These are phyloP conservation scores for Diplodia scrobiculata DNA, from an alignment of 2,329 filamentous ascomycete species.

Conservation along the genomic window DNA sequence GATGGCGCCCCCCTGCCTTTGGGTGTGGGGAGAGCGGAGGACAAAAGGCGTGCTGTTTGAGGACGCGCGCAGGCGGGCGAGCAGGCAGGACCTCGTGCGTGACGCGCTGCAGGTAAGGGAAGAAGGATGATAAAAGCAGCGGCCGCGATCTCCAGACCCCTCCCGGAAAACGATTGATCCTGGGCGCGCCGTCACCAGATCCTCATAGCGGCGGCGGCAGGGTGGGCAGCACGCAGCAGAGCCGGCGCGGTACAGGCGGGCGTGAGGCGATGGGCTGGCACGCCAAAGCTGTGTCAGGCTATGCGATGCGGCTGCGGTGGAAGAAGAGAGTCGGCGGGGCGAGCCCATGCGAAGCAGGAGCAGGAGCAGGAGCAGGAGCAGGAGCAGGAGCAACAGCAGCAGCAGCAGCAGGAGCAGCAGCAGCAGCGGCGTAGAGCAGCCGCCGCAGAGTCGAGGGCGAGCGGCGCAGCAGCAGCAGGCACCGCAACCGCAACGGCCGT, in stretches of 20 bases:
- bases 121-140: not conserved
- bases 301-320: conserved; percentile 17
- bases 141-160: not conserved
- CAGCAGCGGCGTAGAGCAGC: not conserved
- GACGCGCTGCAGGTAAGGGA: conserved; percentile 13
- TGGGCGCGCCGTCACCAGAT: conserved; percentile 23
- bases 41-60: conserved; percentile 1
- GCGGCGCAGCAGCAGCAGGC: conserved; percentile 4
- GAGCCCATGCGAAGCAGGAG: no score
- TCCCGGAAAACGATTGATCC: conserved; percentile 17
- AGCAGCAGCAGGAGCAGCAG: not conserved
- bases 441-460: not conserved
- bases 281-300: conserved; percentile 8
- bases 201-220: conserved; percentile 5
- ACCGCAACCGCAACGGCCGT: not conserved
- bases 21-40: not conserved
- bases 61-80: not conserved
- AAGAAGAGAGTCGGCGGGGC: conserved; percentile 10
- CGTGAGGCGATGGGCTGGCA: not conserved
- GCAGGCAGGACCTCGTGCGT: not conserved
- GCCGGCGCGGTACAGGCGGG: not conserved
- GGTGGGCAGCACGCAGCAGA: conserved; percentile 1
- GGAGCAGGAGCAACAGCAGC: no score
- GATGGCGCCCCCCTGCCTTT: not conserved
- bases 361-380: no score